Evolutionary conservation across 306 rosid species (phyloP).

Genomic region (Rosa multiflora): DNA sequence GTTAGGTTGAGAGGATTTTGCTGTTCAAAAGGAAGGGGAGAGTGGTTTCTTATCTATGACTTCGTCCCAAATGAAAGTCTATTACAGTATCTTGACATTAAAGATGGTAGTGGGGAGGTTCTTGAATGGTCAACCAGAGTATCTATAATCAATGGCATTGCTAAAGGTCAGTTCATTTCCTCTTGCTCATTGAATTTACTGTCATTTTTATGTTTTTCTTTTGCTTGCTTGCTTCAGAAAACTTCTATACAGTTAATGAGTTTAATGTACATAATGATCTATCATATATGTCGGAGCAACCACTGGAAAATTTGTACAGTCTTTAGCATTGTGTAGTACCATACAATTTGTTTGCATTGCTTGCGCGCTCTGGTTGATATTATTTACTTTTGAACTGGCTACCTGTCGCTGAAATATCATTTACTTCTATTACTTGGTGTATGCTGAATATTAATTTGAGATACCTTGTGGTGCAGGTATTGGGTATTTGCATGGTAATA

Average conservation of each 20-base stretch:
- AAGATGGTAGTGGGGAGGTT: constrained; percentile 35
- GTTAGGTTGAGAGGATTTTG: constrained; percentile 88
- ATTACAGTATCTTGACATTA: constrained; percentile 56
- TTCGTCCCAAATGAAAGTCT: constrained; percentile 62
- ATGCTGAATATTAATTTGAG: not conserved
- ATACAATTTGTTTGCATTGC: not conserved
- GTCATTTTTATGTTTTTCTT: not conserved
- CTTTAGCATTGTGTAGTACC: not conserved
- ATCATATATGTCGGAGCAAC: not conserved
- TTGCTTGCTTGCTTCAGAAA: not conserved
- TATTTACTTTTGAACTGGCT: not conserved
- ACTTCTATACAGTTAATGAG: not conserved
- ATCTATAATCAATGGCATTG: constrained; percentile 66
- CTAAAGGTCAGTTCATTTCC: constrained; percentile 59
- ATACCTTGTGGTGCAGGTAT: constrained; percentile 54
- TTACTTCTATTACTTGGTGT: not conserved
- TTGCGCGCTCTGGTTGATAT: not conserved
- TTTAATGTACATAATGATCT: not conserved
- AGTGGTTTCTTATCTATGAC: constrained; percentile 77
- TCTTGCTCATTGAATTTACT: not conserved
- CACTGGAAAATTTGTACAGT: not conserved
- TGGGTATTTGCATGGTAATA: constrained; percentile 58
- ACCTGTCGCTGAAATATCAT: not conserved
- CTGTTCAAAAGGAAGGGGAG: constrained; percentile 75
- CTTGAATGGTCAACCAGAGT: constrained; percentile 86